Conservation (phyloP, 768 basidiomycete genomes). For the Tulasnella sp. region DNA sequence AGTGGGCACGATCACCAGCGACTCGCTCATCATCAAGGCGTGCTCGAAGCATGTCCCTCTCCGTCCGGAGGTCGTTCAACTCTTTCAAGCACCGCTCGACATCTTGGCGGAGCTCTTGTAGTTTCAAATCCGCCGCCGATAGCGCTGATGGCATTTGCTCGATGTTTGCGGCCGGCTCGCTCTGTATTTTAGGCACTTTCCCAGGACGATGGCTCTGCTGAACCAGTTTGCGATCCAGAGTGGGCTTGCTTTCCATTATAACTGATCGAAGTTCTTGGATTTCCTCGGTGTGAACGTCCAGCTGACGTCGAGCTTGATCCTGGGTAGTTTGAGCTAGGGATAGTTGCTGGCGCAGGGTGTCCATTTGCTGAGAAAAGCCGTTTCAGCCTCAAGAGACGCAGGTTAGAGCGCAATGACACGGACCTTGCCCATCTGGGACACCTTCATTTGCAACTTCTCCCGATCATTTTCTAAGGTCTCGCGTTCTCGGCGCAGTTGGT, state of each 20-base stretch:
- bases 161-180: not conserved
- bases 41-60: conserved; percentile 40
- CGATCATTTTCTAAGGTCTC: conserved; percentile 56
- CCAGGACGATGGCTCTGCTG: too few relatives aligned
- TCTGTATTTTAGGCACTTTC: not conserved
- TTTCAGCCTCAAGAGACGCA: not conserved
- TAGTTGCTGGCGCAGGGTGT: conserved; percentile 52
- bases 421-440: conserved; percentile 57
- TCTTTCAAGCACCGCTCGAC: conserved; percentile 72
- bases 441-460: conserved; percentile 58
- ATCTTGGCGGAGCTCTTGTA: conserved; percentile 61
- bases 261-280: conserved; percentile 48
- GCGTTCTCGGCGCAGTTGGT: conserved; percentile 67
- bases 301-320: conserved; percentile 57
- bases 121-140: conserved; percentile 57
- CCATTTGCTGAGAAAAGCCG: conserved; percentile 36
- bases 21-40: conserved; percentile 31
- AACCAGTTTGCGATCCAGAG: too few relatives aligned
- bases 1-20: conserved; percentile 40
- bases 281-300: conserved; percentile 59
- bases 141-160: conserved; percentile 28
- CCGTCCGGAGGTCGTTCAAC: conserved; percentile 49
- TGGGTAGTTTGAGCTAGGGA: conserved; percentile 52
- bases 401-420: not conserved
- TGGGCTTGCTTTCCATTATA: not conserved